Evolutionary conservation across 2,329 filamentous ascomycete species (phyloP).

Genomic region (Plectosphaerella plurivora): DNA sequence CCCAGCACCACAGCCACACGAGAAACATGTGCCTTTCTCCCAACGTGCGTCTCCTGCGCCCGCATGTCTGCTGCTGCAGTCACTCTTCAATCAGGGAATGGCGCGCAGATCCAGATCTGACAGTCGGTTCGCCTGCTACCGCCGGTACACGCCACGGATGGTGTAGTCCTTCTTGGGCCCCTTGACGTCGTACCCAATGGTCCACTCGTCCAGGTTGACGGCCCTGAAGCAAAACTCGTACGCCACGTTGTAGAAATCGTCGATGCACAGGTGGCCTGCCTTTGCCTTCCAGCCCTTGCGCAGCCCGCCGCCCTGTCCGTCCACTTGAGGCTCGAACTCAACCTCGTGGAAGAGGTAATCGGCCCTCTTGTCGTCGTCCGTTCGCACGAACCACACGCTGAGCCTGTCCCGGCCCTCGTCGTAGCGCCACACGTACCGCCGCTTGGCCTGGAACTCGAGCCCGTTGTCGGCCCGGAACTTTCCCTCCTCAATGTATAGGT

Average conservation of each 20-base stretch:
- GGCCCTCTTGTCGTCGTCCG: conserved; percentile 54
- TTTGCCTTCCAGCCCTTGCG: conserved; percentile 55
- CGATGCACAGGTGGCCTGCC: conserved; percentile 65
- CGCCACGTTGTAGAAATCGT: conserved; percentile 66
- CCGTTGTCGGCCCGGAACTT: conserved; percentile 55
- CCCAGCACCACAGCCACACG: no score
- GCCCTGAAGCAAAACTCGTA: conserved; percentile 64
- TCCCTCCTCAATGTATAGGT: conserved; percentile 66
- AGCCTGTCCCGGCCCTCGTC: conserved; percentile 54
- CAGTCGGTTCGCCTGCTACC: conserved; percentile 16
- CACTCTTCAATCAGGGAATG: no score
- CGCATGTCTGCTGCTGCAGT: no score
- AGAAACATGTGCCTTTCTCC: no score
- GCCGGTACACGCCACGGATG: conserved; percentile 48
- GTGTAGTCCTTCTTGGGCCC: conserved; percentile 73
- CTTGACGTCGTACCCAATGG: conserved; percentile 59
- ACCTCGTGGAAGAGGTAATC: conserved; percentile 75
- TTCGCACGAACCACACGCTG: conserved; percentile 70
- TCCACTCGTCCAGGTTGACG: conserved; percentile 54
- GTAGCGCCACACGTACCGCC: conserved; percentile 72
- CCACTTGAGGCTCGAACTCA: conserved; percentile 46
- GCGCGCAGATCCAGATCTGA: background rate
- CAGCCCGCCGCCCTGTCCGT: conserved; percentile 5
- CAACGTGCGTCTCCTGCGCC: no score
- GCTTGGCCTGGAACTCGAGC: conserved; percentile 53